These are phyloP conservation scores for Dendryphion nanum DNA, from an alignment of 2,329 filamentous ascomycete genomes.

Conservation along the genomic window DNA sequence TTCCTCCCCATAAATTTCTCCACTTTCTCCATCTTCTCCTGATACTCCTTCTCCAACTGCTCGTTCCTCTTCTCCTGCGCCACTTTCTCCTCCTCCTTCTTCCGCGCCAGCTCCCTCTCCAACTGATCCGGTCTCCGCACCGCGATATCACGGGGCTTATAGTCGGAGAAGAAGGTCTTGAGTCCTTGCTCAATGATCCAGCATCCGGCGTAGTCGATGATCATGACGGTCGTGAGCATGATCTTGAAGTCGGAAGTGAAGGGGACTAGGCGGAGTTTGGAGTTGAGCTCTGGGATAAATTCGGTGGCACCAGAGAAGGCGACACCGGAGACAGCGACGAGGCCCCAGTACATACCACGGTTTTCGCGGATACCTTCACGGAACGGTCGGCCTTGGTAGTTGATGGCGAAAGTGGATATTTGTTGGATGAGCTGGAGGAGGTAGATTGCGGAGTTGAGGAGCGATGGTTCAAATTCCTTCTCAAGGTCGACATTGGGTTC, in stretches of 20 bases:
- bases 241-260: conserved; percentile 87
- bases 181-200: conserved; percentile 83
- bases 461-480: conserved; percentile 87
- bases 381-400: conserved; percentile 98
- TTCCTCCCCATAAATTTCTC: no score
- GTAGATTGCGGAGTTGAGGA: conserved; percentile 96
- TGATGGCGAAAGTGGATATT: conserved; percentile 98
- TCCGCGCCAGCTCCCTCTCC: conserved; percentile 69
- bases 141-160: conserved; percentile 90
- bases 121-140: conserved; percentile 83
- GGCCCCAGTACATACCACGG: conserved; percentile 96
- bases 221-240: conserved; percentile 81
- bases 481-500: conserved; percentile 77
- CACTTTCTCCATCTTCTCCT: no score
- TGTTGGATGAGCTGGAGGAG: conserved; percentile 97
- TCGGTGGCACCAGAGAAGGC: conserved; percentile 95
- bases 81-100: conserved; percentile 54
- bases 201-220: conserved; percentile 82
- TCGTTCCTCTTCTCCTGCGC: conserved; percentile 35
- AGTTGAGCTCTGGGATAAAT: conserved; percentile 91
- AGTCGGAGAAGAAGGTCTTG: conserved; percentile 86
- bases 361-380: conserved; percentile 94
- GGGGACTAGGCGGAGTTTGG: conserved; percentile 86
- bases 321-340: conserved; percentile 82
- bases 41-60: conserved; percentile 23